phyloP scores from a whole-genome alignment of 768 basidiomycete species.

The Leccinum boreale region DNA sequence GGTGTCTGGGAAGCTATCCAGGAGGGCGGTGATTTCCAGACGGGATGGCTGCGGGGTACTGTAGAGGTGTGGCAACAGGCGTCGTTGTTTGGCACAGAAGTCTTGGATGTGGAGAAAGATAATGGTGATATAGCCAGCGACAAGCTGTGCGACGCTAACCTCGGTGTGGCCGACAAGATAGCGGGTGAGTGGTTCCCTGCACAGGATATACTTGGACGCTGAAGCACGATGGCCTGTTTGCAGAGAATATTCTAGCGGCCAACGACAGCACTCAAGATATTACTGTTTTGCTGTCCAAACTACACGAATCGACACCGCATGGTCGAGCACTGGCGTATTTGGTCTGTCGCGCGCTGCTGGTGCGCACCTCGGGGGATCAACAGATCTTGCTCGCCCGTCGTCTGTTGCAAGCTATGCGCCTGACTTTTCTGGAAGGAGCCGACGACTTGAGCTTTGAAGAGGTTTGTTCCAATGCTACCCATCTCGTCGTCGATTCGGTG shows the following conservation, averaged over 20 bases:
- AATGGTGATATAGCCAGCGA: slow-evolving; percentile 35
- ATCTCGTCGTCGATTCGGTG: neutral
- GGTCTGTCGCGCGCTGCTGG: slow-evolving; percentile 58
- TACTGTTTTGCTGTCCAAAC: slow-evolving; percentile 46
- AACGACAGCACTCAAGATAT: slow-evolving; percentile 42
- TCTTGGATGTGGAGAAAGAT: slow-evolving; percentile 29
- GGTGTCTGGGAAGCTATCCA: slow-evolving; percentile 70
- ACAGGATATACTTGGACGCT: neutral
- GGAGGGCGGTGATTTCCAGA: slow-evolving; percentile 30
- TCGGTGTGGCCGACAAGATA: slow-evolving; percentile 54
- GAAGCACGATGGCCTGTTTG: neutral
- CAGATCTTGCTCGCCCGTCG: slow-evolving; percentile 53
- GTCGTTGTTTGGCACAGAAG: slow-evolving; percentile 28
- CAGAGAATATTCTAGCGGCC: slow-evolving; percentile 66
- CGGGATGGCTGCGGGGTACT: slow-evolving; percentile 54
- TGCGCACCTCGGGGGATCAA: slow-evolving; percentile 52
- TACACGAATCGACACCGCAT: slow-evolving; percentile 49
- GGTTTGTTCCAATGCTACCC: slow-evolving; percentile 23
- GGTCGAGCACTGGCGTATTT: slow-evolving; percentile 58
- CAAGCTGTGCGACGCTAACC: slow-evolving; percentile 51
- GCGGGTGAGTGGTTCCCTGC: slow-evolving; percentile 47
- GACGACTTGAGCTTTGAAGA: slow-evolving; percentile 31
- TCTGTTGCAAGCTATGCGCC: slow-evolving; percentile 44
- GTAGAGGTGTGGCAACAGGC: slow-evolving; percentile 36
- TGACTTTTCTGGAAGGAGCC: slow-evolving; percentile 44